These are phyloP conservation scores for Alopecurus myosuroides DNA, from an alignment of 176 grass and related monocot species.

Conservation along the genomic window DNA sequence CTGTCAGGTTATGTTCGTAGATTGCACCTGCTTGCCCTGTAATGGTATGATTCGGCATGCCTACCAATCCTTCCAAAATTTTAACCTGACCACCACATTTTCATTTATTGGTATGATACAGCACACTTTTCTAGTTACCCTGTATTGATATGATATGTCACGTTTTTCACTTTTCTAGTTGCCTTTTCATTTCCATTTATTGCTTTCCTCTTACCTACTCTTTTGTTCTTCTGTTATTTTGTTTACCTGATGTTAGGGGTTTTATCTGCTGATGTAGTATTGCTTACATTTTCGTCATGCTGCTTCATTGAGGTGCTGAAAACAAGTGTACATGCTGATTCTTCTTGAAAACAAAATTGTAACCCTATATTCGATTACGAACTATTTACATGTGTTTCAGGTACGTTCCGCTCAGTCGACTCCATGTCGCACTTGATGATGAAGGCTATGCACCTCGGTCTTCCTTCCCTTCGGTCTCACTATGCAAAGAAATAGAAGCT, in stretches of 20 bases:
- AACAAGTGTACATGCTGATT: slow-evolving; percentile 29
- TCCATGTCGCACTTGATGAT: slow-evolving; percentile 42
- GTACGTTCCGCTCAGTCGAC: slow-evolving; percentile 82
- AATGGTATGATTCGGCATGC: neutral
- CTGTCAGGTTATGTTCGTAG: neutral
- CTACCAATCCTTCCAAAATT: neutral
- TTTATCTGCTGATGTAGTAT: slow-evolving; percentile 36
- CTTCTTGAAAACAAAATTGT: slow-evolving; percentile 17
- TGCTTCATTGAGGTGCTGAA: slow-evolving; percentile 10
- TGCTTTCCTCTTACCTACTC: slow-evolving; percentile 14
- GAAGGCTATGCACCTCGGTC: slow-evolving; percentile 35
- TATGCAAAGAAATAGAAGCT: slow-evolving; percentile 59
- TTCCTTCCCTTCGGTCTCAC: slow-evolving; percentile 55
- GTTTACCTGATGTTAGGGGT: slow-evolving; percentile 4
- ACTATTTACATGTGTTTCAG: slow-evolving; percentile 40
- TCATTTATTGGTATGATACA: neutral
- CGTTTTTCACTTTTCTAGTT: neutral
- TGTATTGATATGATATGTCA: neutral
- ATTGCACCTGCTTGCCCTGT: neutral
- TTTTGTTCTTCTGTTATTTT: slow-evolving; percentile 27
- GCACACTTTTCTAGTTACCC: neutral
- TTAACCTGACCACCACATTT: neutral
- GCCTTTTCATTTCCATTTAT: neutral
- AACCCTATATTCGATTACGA: neutral
- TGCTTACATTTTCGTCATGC: slow-evolving; percentile 21